Percentiles rank a stretch among this genome's conserved stretches.
These are phyloP conservation scores for Sorghum bicolor DNA, from an alignment of 176 grass and related monocot genomes.

Conservation along the genomic window DNA sequence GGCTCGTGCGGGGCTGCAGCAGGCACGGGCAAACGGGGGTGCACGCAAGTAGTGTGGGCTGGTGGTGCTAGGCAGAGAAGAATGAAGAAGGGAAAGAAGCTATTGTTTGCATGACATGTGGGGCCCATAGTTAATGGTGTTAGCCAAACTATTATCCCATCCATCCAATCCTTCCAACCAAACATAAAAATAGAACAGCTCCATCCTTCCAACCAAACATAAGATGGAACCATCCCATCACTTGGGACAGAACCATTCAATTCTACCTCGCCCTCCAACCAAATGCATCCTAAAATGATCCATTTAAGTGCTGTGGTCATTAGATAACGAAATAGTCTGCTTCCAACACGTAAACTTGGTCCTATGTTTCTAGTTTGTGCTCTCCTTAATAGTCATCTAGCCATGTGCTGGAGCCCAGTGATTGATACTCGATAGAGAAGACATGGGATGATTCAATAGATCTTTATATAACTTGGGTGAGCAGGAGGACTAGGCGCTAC, in stretches of 20 bases:
- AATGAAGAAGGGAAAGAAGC: not conserved
- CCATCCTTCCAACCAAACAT: not conserved
- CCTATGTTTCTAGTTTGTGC: not conserved
- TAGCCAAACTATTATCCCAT: not conserved
- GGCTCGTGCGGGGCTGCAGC: no score
- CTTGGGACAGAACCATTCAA: not conserved
- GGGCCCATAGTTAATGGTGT: not conserved
- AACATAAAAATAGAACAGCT: not conserved
- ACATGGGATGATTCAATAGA: conserved; percentile 6
- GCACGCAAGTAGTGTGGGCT: not conserved
- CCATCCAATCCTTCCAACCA: not conserved
- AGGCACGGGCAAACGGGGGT: no score
- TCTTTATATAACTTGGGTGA: not conserved
- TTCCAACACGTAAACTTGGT: not conserved
- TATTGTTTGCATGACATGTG: not conserved
- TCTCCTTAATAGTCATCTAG: conserved; percentile 10
- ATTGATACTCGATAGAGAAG: not conserved
- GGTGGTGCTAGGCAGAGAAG: not conserved
- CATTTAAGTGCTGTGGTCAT: not conserved
- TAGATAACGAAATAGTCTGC: not conserved
- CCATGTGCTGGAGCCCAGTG: not conserved
- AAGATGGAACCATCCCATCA: not conserved
- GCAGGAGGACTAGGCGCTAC: not conserved
- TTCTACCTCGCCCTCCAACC: not conserved
- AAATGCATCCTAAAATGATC: not conserved